Evolutionary conservation across 495 filamentous ascomycete species (phyloP).

Genomic region (Aspergillus diversus): DNA sequence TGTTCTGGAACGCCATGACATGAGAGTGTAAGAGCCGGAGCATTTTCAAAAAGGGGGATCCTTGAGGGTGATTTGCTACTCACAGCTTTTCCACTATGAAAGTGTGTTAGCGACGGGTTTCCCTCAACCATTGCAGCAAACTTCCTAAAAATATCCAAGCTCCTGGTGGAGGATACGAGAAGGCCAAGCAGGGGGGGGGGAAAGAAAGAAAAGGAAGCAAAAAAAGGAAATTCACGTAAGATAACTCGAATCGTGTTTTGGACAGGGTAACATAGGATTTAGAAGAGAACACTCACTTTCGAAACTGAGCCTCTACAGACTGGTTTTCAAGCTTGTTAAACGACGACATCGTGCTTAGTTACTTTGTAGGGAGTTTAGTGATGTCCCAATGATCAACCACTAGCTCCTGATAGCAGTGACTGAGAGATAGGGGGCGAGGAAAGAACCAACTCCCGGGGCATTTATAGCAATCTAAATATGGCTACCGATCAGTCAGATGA

Average conservation of each 20-base stretch:
- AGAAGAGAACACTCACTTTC: constrained; percentile 12
- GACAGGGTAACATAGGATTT: not conserved
- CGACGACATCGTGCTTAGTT: constrained; percentile 19
- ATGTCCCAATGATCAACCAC: constrained; percentile 6
- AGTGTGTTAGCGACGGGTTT: constrained; percentile 5
- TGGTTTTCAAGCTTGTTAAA: constrained; percentile 2
- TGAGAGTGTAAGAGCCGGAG: constrained; percentile 4
- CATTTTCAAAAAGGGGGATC: not conserved
- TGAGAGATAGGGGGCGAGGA: not conserved
- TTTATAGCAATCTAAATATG: not conserved
- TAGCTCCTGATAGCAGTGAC: constrained; percentile 1
- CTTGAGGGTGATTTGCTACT: constrained; percentile 2
- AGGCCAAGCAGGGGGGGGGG: not conserved
- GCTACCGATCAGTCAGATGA: constrained; percentile 2
- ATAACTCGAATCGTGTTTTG: not conserved
- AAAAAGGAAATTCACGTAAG: not conserved
- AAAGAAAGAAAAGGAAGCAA: constrained; percentile 4
- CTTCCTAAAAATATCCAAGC: not conserved
- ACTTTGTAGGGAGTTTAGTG: constrained; percentile 5
- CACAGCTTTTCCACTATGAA: constrained; percentile 17
- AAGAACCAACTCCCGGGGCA: not conserved
- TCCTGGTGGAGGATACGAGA: not conserved
- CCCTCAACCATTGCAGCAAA: not conserved
- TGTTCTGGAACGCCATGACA: not conserved
- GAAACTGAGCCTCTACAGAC: not conserved